Conservation (phyloP, 306 rosid species). For the Notholithocarpus densiflorus region DNA sequence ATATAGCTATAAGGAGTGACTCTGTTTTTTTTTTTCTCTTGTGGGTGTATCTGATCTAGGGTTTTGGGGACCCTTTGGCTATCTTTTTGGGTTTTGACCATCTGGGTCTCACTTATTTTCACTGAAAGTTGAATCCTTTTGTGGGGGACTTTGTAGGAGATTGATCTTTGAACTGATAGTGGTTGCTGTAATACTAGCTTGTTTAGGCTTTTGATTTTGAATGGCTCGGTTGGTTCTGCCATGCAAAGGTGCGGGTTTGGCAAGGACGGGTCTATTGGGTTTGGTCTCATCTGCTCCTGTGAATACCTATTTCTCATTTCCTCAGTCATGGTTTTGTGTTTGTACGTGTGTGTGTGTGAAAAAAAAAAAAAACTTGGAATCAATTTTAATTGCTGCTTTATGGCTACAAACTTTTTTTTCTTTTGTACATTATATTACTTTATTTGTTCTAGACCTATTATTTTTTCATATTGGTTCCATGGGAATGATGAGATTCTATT, state of each 20-base stretch:
- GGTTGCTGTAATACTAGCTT: slow-evolving; percentile 1
- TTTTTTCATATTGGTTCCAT: background rate
- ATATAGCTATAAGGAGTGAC: slow-evolving; percentile 17
- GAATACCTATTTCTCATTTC: slow-evolving; percentile 31
- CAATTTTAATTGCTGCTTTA: background rate
- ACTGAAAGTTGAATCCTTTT: background rate
- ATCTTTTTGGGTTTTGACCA: slow-evolving; percentile 21
- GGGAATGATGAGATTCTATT: background rate
- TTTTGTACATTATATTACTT: background rate
- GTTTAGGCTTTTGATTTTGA: slow-evolving; percentile 24
- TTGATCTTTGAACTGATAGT: background rate
- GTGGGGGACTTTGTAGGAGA: background rate
- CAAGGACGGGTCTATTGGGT: slow-evolving; percentile 49
- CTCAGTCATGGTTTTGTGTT: background rate
- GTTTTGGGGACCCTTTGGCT: slow-evolving; percentile 25
- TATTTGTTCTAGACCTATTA: background rate
- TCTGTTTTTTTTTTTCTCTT: background rate
- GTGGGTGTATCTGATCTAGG: slow-evolving; percentile 36
- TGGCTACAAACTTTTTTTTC: background rate
- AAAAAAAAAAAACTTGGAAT: background rate
- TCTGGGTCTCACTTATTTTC: slow-evolving; percentile 25
- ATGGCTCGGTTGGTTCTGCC: slow-evolving; percentile 65
- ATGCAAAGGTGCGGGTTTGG: slow-evolving; percentile 36
- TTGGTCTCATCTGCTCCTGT: slow-evolving; percentile 54
- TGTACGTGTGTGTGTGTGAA: background rate